Evolutionary conservation across 108 stramenopile genomes (phyloP).

Genomic region (Parietichytrium sp.): DNA sequence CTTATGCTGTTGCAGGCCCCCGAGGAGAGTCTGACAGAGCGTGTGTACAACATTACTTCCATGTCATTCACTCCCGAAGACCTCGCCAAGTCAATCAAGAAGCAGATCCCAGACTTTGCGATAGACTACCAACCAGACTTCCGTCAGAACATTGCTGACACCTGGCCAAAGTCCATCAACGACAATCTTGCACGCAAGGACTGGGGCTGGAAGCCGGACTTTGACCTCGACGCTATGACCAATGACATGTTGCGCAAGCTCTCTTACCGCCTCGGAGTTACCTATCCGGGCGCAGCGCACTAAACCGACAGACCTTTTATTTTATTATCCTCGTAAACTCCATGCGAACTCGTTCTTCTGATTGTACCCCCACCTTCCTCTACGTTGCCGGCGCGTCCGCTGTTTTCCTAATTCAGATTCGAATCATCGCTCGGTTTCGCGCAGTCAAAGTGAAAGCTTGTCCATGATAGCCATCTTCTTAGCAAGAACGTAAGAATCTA

Average conservation of each 20-base stretch:
- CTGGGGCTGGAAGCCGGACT: constrained; percentile 47
- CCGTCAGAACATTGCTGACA: constrained; percentile 47
- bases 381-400: too few relatives aligned
- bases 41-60: constrained; percentile 44
- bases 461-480: too few relatives aligned
- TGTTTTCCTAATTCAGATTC: too few relatives aligned
- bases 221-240: constrained; percentile 50
- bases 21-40: constrained; percentile 11
- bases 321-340: too few relatives aligned
- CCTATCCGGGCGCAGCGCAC: too few relatives aligned
- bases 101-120: constrained; percentile 41
- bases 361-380: too few relatives aligned
- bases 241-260: constrained; percentile 44
- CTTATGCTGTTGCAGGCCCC: constrained; percentile 36
- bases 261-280: too few relatives aligned
- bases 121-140: constrained; percentile 44
- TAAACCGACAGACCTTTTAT: too few relatives aligned
- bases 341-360: too few relatives aligned
- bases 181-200: constrained; percentile 38
- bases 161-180: constrained; percentile 48
- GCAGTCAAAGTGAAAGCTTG: too few relatives aligned
- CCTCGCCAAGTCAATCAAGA: constrained; percentile 39
- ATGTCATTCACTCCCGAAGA: constrained; percentile 42
- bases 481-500: too few relatives aligned
- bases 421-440: too few relatives aligned